Evolutionary conservation across 2,329 filamentous ascomycete species (phyloP), one percentile per base, ranked within the genome.

Genomic region (Colletotrichum liriopes): DNA sequence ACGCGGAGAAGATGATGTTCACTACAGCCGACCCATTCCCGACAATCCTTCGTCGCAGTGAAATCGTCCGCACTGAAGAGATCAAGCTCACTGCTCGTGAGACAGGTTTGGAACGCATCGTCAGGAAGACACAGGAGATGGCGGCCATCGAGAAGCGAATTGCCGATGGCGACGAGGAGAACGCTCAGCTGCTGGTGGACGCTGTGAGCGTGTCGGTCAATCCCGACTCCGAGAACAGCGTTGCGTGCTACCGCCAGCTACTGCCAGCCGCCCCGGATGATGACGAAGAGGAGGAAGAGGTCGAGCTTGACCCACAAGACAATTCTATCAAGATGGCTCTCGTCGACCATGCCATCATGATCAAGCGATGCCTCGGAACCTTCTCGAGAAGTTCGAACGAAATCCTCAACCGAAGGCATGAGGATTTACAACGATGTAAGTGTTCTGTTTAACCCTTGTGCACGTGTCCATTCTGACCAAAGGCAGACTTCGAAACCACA

Each of bases 101-200:
- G 81, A 95, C 94, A n/a, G 96, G 93, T 0, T 86, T 98, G 73
- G 96, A 98, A 80, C 92, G 96, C 20, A 96, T 96, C 41, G 92
- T 94, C 77, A 91, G 95, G 71, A 98, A 98, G 85, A 97, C 96
- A 0, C 90, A 94, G 71, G 96, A 98, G 82, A 90, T 98, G 84
- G 86, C 90, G 1, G 83, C 88, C 0, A 85, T 98, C 1, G 94
- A 97, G 80, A 94, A 92, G 80, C 91, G 91, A 61, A 86, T 96
- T 11, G 84, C 87, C 1, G 91, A 94, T 29, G 93, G 93, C 6
- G 93, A 96, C 68, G 91, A 94, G 45, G 89, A 92, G 11, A 89
- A 90, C 54, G 88, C 92, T 20, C 88, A 90, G 52, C 85, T 91
- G 56, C 86, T 98, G 43, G 88, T 94, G 0, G 94, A 96, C 76